Evolutionary conservation across 768 basidiomycete species (phyloP), one percentile per base, ranked within the genome.

Genomic region (Russula abietina): DNA sequence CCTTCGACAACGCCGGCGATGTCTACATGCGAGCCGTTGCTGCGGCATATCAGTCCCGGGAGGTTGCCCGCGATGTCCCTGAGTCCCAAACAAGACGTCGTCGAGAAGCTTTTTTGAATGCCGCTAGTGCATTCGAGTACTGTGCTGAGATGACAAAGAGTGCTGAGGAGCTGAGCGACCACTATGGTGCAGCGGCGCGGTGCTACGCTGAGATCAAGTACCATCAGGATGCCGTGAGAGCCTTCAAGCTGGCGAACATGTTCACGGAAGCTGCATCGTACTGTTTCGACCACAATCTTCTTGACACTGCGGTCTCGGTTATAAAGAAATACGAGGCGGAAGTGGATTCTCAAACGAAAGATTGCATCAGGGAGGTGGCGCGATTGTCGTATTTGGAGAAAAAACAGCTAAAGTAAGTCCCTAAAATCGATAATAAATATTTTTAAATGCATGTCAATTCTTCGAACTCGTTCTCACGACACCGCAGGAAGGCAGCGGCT

Each of bases 401-500:
- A 16, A 36, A 61, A 10, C 32, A 55, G 14, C 30, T 64, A 30
- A n/a, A 60, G 62, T 64, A 56, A 28, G 62, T 64, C 46, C 28
- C 41, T n/a, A n/a, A n/a, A n/a, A n/a, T n/a, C n/a, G n/a, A n/a
- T n/a, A n/a, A n/a, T n/a, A n/a, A n/a, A n/a, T n/a, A n/a, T n/a
- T n/a, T n/a, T n/a, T n/a, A n/a, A n/a, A n/a, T n/a, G 6, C 41
- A 30, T 52, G 30, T 26, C 17, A 14, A 9, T 9, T 16, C n/a
- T 14, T 53, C 7, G 28, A 17, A 51, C 49, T 3, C 39, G 1
- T 6, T 55, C 49, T 59, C 26, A 41, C 14, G n/a, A 10, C 41
- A 41, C 46, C 50, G 11, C 66, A 87, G 87, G 24, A 73, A 80
- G 70, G 78, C 78, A 26, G 58, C 73, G 59, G 64, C 71, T 8